Evolutionary conservation across 495 filamentous ascomycete species (phyloP).

Genomic region (Bombardia bombarda): DNA sequence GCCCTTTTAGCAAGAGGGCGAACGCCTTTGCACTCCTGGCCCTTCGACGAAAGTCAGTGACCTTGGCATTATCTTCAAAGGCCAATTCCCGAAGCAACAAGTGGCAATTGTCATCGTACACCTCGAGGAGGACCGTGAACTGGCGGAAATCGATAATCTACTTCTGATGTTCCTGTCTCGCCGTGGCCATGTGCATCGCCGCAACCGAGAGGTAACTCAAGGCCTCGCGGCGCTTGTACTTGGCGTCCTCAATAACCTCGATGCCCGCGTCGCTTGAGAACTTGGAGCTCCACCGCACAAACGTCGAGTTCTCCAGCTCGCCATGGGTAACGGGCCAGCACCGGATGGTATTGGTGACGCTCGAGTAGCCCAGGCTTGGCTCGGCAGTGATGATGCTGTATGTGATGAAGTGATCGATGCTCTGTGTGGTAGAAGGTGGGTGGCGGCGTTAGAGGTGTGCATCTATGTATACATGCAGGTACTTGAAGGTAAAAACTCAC

Average conservation of each 20-base stretch:
- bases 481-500: slow-evolving; percentile 25
- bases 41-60: too few species aligned
- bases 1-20: too few species aligned
- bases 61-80: too few species aligned
- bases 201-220: slow-evolving; percentile 53
- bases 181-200: slow-evolving; percentile 36
- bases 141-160: too few species aligned
- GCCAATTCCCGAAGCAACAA: too few species aligned
- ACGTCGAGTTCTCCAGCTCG: slow-evolving; percentile 50
- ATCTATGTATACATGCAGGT: not conserved
- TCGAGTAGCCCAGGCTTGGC: slow-evolving; percentile 51
- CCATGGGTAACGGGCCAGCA: slow-evolving; percentile 53
- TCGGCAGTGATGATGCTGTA: slow-evolving; percentile 57
- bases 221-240: slow-evolving; percentile 64
- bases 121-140: not conserved
- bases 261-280: slow-evolving; percentile 63
- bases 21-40: too few species aligned
- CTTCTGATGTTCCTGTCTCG: slow-evolving; percentile 6
- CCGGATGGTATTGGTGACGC: slow-evolving; percentile 54
- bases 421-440: too few species aligned
- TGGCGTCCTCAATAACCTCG: slow-evolving; percentile 61
- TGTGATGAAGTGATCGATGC: slow-evolving; percentile 62
- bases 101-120: too few species aligned
- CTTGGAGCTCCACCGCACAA: slow-evolving; percentile 54
- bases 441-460: too few species aligned